A percentile compares a stretch with the other conserved stretches of the same genome.
These are phyloP conservation scores for Colletotrichum spinosum DNA, from an alignment of 2,329 filamentous ascomycete species.

Conservation along the genomic window DNA sequence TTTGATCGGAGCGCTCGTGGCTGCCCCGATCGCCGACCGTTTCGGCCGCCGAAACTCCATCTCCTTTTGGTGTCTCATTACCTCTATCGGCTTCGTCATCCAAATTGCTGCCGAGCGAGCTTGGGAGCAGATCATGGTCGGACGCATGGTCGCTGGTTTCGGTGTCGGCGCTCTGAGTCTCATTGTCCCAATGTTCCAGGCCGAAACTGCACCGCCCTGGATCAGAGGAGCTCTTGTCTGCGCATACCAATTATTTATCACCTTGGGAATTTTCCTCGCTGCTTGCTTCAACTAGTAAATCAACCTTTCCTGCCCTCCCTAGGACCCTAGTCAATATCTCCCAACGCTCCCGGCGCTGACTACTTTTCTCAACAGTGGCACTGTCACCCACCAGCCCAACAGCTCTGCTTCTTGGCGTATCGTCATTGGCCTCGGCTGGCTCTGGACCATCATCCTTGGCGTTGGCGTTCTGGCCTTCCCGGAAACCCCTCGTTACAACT, in stretches of 20 bases:
- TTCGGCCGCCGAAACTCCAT: slow-evolving; percentile 74
- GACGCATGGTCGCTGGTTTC: slow-evolving; percentile 73
- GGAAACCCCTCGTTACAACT: slow-evolving; percentile 65
- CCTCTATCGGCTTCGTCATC: slow-evolving; percentile 74
- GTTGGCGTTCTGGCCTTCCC: slow-evolving; percentile 62
- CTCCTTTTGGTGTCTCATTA: slow-evolving; percentile 69
- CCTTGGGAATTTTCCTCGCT: slow-evolving; percentile 72
- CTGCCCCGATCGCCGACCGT: slow-evolving; percentile 73
- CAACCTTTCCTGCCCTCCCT: not conserved
- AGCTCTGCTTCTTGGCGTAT: slow-evolving; percentile 70
- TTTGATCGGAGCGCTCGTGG: slow-evolving; percentile 68
- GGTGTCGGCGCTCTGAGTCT: slow-evolving; percentile 75
- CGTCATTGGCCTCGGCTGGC: slow-evolving; percentile 65
- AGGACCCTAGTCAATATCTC: not conserved
- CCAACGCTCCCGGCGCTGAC: slow-evolving; percentile 36
- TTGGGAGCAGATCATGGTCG: slow-evolving; percentile 76
- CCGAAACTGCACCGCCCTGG: slow-evolving; percentile 75
- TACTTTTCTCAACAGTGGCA: slow-evolving; percentile 70
- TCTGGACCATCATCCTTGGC: slow-evolving; percentile 62
- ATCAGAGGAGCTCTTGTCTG: slow-evolving; percentile 75
- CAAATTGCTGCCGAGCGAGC: slow-evolving; percentile 66
- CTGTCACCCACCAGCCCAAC: slow-evolving; percentile 55
- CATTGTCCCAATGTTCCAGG: slow-evolving; percentile 78
- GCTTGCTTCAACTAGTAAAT: slow-evolving; percentile 63
- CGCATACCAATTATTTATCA: slow-evolving; percentile 79